phyloP scores from a whole-genome alignment of 1,284 basidiomycete species.

The Cryptococcus sp. region DNA sequence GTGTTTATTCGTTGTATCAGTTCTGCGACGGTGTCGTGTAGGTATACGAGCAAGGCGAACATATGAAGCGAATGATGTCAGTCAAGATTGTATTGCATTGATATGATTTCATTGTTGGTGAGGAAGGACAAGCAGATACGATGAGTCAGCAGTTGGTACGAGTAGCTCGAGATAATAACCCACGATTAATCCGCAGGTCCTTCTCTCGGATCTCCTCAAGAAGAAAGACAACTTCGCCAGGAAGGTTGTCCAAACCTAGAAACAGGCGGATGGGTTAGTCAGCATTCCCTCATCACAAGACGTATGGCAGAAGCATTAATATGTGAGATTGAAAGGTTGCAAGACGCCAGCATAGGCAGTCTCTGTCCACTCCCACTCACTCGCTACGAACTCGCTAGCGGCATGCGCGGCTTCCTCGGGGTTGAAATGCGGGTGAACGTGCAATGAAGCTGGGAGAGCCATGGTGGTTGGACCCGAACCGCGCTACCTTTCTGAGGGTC shows the following conservation, averaged over 20 bases:
- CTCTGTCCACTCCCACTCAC: slow-evolving; percentile 56
- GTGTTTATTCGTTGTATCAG: slow-evolving; percentile 43
- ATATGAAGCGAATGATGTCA: too few relatives aligned
- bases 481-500: too few relatives aligned
- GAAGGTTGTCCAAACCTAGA: slow-evolving; percentile 72
- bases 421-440: slow-evolving; percentile 47
- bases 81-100: too few relatives aligned
- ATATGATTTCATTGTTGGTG: too few relatives aligned
- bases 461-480: not conserved
- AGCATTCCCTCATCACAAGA: not conserved
- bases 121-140: not conserved
- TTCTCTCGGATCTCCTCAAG: slow-evolving; percentile 67
- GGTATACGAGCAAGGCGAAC: too few relatives aligned
- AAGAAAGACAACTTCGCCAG: slow-evolving; percentile 69
- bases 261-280: not conserved
- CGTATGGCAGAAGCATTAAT: not conserved
- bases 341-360: slow-evolving; percentile 1
- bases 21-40: slow-evolving; percentile 18
- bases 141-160: not conserved
- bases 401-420: slow-evolving; percentile 70
- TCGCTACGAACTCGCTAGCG: slow-evolving; percentile 68
- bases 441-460: slow-evolving; percentile 25
- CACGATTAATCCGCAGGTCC: slow-evolving; percentile 49
- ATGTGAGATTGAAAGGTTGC: slow-evolving; percentile 4
- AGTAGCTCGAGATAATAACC: slow-evolving; percentile 6